phyloP scores from a whole-genome alignment of 768 basidiomycete species.

The Postia placenta region DNA sequence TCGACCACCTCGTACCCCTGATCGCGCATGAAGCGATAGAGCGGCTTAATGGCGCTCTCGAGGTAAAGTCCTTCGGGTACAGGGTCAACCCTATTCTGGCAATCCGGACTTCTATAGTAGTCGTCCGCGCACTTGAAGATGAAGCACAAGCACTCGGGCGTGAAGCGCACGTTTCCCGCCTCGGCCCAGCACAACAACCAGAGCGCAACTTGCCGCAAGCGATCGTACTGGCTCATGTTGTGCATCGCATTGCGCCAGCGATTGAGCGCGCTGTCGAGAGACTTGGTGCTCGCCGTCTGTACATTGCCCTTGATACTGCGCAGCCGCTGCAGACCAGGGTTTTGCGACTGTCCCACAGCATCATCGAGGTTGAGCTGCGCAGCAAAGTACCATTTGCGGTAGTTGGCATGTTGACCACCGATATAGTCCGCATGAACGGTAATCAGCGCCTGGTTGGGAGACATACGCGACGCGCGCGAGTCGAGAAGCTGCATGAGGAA shows the following conservation, averaged over 20 bases:
- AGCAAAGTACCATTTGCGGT: conserved; percentile 99
- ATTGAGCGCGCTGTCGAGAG: conserved; percentile 88
- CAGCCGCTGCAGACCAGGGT: conserved; percentile 86
- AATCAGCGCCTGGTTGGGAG: conserved; percentile 90
- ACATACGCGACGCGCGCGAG: conserved; percentile 97
- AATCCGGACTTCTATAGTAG: conserved; percentile 97
- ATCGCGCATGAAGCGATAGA: conserved; percentile 94
- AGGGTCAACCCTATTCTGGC: conserved; percentile 89
- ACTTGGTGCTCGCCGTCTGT: conserved; percentile 58
- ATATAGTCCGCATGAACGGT: conserved; percentile 99
- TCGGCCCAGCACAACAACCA: conserved; percentile 98
- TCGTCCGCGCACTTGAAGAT: conserved; percentile 99
- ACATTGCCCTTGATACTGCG: conserved; percentile 71
- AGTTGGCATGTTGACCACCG: conserved; percentile 97
- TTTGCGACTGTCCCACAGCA: conserved; percentile 91
- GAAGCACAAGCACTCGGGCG: conserved; percentile 96
- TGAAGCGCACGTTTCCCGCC: conserved; percentile 94
- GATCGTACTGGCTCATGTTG: conserved; percentile 98
- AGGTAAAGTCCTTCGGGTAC: conserved; percentile 95
- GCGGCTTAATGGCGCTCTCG: conserved; percentile 84
- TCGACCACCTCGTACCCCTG: conserved; percentile 96
- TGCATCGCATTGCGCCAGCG: conserved; percentile 99
- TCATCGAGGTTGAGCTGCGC: conserved; percentile 99
- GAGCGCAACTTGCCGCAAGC: conserved; percentile 92
- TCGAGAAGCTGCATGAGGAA: conserved; percentile 98